A percentile compares a stretch with the other conserved stretches of the same genome.
Evolutionary conservation across 345 rosid genomes (phyloP).

Genomic region (Populus tremula): DNA sequence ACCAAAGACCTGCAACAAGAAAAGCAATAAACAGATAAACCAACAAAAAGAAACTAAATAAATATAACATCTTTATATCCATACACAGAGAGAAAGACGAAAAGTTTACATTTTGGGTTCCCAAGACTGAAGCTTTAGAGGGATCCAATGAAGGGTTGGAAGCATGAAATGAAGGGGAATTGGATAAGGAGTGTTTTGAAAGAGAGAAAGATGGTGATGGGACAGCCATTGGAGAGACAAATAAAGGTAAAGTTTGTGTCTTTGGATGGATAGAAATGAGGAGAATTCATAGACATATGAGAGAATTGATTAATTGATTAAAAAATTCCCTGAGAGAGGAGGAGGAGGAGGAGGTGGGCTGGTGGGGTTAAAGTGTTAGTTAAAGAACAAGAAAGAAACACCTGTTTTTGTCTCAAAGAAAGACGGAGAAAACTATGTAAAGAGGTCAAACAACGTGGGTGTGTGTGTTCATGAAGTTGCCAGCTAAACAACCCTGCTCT

Average conservation of each 20-base stretch:
- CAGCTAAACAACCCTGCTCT: too few relatives aligned
- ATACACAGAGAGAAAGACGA: neutral
- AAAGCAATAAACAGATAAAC: neutral
- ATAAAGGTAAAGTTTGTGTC: neutral
- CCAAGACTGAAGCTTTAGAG: neutral
- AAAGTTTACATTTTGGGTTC: neutral
- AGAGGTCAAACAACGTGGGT: neutral
- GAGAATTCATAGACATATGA: neutral
- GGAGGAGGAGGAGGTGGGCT: too few relatives aligned
- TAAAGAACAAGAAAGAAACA: neutral
- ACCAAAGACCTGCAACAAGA: too few relatives aligned
- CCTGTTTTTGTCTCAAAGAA: conserved; percentile 5
- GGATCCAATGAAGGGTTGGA: neutral
- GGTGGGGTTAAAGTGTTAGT: neutral
- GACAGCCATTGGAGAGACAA: conserved; percentile 7
- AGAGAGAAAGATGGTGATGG: neutral
- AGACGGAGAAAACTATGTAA: conserved; percentile 16
- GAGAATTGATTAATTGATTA: neutral
- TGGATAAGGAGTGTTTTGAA: neutral
- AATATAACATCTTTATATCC: too few relatives aligned
- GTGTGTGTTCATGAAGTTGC: too few relatives aligned
- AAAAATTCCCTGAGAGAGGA: too few relatives aligned
- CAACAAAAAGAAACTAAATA: neutral
- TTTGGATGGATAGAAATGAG: neutral
- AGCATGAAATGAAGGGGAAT: too few relatives aligned